Conservation (phyloP, 371 early-diverging fungal species). For the Chytridiales sp. region DNA sequence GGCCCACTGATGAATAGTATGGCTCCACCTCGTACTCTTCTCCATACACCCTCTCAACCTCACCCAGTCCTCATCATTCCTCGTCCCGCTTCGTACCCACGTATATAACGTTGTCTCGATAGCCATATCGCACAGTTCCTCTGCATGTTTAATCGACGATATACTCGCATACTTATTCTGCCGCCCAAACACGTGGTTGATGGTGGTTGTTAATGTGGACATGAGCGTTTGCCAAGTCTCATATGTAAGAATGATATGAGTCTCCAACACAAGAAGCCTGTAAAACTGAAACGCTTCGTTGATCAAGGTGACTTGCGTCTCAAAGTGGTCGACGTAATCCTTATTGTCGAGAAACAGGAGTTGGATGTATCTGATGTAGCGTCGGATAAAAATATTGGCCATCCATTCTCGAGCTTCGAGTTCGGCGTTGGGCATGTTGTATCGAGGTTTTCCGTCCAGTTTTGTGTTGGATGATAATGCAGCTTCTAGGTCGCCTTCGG, state of each 20-base stretch:
- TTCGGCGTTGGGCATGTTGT: not conserved
- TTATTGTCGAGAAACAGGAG: constrained; percentile 36
- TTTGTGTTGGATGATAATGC: no score
- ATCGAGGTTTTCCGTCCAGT: no score
- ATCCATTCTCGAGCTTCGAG: not conserved
- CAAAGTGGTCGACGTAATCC: constrained; percentile 35
- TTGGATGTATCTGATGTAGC: constrained; percentile 40
- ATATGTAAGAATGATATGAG: constrained; percentile 5
- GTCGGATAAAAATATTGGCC: constrained; percentile 25
- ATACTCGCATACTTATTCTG: constrained; percentile 31
- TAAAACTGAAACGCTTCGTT: constrained; percentile 23
- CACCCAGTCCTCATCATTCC: constrained; percentile 35
- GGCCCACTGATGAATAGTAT: constrained; percentile 37
- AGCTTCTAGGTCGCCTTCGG: no score
- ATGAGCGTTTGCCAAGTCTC: constrained; percentile 37
- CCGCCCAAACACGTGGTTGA: constrained; percentile 29
- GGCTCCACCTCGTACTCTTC: constrained; percentile 32
- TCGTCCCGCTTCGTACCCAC: constrained; percentile 38
- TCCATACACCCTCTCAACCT: constrained; percentile 24
- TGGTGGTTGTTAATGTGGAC: constrained; percentile 32
- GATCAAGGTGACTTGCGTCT: constrained; percentile 32
- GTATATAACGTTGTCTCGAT: constrained; percentile 38
- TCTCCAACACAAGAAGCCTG: constrained; percentile 19
- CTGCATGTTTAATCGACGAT: constrained; percentile 16
- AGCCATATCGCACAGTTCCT: constrained; percentile 33